phyloP scores from a whole-genome alignment of 2,329 filamentous ascomycete genomes.

The Neopestalotiopsis rosae region DNA sequence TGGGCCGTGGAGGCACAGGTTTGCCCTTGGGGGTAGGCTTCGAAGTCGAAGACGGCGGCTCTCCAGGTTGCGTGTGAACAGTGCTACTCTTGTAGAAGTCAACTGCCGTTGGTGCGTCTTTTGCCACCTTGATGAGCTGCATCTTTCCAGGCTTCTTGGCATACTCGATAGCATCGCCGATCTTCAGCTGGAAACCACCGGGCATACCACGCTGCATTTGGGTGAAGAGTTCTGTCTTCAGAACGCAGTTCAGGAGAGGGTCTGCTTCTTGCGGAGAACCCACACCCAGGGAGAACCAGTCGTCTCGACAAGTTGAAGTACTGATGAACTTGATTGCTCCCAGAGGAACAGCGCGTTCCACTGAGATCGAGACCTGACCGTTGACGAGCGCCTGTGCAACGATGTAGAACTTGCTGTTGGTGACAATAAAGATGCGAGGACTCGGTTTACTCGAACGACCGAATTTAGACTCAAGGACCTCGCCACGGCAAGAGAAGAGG shows the following conservation, averaged over 20 bases:
- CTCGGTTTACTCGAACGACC: conserved; percentile 94
- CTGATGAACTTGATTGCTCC: conserved; percentile 89
- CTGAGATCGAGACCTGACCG: conserved; percentile 78
- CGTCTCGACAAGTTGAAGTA: conserved; percentile 81
- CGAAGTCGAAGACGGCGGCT: conserved; percentile 82
- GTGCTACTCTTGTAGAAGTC: conserved; percentile 95
- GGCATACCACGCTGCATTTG: conserved; percentile 83
- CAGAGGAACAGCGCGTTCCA: conserved; percentile 82
- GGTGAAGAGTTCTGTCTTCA: conserved; percentile 98
- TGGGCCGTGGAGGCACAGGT: conserved; percentile 84
- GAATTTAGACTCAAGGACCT: conserved; percentile 91
- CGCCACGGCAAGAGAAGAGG: conserved; percentile 89
- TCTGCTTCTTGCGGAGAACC: conserved; percentile 92
- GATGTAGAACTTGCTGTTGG: conserved; percentile 86
- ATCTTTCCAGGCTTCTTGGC: conserved; percentile 97
- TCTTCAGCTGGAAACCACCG: conserved; percentile 80
- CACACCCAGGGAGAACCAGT: conserved; percentile 94
- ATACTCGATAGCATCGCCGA: conserved; percentile 87
- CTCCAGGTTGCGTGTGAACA: conserved; percentile 85
- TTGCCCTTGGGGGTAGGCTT: conserved; percentile 87
- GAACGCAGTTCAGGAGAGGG: conserved; percentile 88
- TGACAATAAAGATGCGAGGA: conserved; percentile 83
- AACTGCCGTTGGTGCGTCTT: conserved; percentile 77
- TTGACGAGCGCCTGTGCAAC: conserved; percentile 85
- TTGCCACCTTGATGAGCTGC: conserved; percentile 85